Conservation (phyloP, 768 basidiomycete genomes). For the Suillus clintonianus region DNA sequence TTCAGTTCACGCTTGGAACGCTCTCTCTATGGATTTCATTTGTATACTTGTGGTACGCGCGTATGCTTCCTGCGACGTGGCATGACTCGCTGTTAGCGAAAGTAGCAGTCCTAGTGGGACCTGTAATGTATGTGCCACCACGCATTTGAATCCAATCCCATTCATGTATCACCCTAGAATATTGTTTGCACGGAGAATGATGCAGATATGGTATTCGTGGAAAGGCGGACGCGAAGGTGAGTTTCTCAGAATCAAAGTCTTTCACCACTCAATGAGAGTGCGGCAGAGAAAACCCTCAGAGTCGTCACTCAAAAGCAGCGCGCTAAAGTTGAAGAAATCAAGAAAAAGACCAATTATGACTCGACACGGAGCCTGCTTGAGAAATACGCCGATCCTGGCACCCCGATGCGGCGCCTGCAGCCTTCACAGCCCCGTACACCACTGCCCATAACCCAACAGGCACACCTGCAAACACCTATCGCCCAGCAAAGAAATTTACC, state of each 20-base stretch:
- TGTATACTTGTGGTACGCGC: conserved; percentile 72
- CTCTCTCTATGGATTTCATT: conserved; percentile 74
- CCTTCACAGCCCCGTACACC: conserved; percentile 33
- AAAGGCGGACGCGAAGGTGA: conserved; percentile 82
- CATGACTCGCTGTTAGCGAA: conserved; percentile 37
- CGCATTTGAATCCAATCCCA: background rate
- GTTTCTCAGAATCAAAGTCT: background rate
- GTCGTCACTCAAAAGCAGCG: conserved; percentile 76
- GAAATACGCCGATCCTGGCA: conserved; percentile 72
- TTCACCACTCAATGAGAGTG: background rate
- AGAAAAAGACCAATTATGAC: conserved; percentile 97
- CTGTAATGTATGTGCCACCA: conserved; percentile 65
- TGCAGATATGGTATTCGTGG: conserved; percentile 81
- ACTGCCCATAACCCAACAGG: conserved; percentile 23
- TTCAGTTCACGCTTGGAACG: conserved; percentile 78
- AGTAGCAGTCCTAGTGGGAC: conserved; percentile 63
- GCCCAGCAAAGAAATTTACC: conserved; percentile 24
- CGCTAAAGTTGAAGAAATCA: conserved; percentile 89
- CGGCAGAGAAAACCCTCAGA: conserved; percentile 77
- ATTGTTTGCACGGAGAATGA: conserved; percentile 75
- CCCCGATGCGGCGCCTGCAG: conserved; percentile 46
- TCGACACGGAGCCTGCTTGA: conserved; percentile 88
- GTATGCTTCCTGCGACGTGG: conserved; percentile 46
- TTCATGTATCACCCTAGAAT: conserved; percentile 43
- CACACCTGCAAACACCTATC: conserved; percentile 21